Base-by-base conservation (phyloP, 2,329 filamentous ascomycete genomes). In the Parastagonospora avenae region DNA sequence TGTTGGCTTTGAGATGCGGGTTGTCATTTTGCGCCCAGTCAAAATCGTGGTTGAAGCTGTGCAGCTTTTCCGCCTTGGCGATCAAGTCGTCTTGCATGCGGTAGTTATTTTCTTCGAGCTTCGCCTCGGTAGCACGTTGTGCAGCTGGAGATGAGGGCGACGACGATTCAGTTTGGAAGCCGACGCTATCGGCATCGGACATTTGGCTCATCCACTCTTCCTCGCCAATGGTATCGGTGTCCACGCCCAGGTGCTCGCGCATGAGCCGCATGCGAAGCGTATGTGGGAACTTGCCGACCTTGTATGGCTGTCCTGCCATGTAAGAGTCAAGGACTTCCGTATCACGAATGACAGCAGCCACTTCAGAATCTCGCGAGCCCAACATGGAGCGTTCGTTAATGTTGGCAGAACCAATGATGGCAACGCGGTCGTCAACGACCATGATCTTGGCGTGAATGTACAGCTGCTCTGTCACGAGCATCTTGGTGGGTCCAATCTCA, bases 401-500 rank as follows among this genome's bases (percentile, higher is more conserved):
- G 71, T 99, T 99, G 46, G 94, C 94, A 39, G 93, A 97, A 14
- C 94, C 94, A 63, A 99, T 99, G 54, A 99, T 86, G 15, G 89
- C 93, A 50, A 94, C 85, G 30, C 93, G 86, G 67, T 99, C 94
- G 72, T 99, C 94, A 4, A 96, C 93, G 48, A 99, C 84, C 80
- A 97, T 97, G 60, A 89, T 89, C 76, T 99, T 99, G 54, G 94
- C 94, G 67, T 99, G 94, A 50, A 99, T 97, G 70, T 99, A 99
- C 9, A 99, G 83, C 75, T 97, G 94, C 72, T 99, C 94, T 0
- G 94, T 97, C 3, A 94, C 91, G 32, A 97, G 78, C 50, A 86
- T 85, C 60, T 94, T 90, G 57, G 88, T 88, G 29, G 87, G 85
- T 12, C 91, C 91, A 70, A 99, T 92, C 72, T 89, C 88, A 16